phyloP scores from a whole-genome alignment of 768 basidiomycete genomes.

The Mrakia blollopis region DNA sequence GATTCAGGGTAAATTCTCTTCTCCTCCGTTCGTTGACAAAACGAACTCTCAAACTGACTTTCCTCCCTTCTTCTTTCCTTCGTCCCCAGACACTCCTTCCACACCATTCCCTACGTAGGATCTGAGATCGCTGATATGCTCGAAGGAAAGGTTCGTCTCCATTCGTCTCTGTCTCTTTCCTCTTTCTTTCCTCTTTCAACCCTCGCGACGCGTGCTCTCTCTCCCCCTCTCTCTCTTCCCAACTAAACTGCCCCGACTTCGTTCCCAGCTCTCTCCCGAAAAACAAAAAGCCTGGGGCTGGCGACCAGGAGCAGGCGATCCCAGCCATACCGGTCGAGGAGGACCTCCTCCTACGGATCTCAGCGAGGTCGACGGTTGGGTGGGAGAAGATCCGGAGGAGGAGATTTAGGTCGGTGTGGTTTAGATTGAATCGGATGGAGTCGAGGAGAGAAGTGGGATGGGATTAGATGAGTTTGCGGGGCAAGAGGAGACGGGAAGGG shows the following conservation, averaged over 20 bases:
- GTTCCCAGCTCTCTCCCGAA: constrained; percentile 16
- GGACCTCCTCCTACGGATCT: constrained; percentile 26
- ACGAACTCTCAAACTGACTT: neutral
- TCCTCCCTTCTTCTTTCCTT: neutral
- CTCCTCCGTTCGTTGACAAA: neutral
- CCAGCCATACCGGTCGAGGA: constrained; percentile 26
- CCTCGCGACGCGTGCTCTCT: neutral
- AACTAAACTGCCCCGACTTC: neutral
- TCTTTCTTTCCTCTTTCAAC: neutral
- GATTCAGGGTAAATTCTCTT: constrained; percentile 31
- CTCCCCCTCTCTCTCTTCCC: neutral
- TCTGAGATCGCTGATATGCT: constrained; percentile 39
- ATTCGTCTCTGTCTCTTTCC: neutral
- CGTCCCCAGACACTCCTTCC: constrained; percentile 38
- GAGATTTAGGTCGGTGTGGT: too few species aligned
- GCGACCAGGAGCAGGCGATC: constrained; percentile 28
- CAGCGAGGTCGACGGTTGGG: constrained; percentile 6
- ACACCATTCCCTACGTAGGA: constrained; percentile 40
- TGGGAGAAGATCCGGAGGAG: constrained; percentile 9
- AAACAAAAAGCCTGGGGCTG: constrained; percentile 31
- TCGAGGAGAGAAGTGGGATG: too few species aligned
- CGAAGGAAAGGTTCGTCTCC: constrained; percentile 37
- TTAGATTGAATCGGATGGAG: too few species aligned
- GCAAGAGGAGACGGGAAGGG: too few species aligned
- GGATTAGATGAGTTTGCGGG: too few species aligned